Evolutionary conservation across 1,284 basidiomycete species (phyloP).

Genomic region (Ustilago trichophora): DNA sequence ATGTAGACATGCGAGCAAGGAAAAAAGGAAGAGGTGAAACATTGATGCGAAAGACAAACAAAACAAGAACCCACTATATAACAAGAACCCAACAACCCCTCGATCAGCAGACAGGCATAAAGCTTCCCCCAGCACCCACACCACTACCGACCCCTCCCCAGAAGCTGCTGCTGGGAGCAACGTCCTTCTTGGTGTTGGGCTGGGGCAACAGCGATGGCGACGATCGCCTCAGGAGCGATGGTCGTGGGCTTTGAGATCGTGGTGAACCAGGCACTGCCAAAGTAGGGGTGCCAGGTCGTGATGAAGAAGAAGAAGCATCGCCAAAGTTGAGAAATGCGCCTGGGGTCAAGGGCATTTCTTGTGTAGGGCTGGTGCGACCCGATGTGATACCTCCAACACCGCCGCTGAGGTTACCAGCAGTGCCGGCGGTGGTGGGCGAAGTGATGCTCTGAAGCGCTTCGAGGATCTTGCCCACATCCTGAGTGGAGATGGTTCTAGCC

Average conservation of each 20-base stretch:
- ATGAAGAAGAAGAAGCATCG: conserved; percentile 5
- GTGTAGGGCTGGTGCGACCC: conserved; percentile 21
- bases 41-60: not conserved
- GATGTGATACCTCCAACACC: not conserved
- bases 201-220: conserved; percentile 29
- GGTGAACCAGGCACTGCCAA: conserved; percentile 40
- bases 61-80: not conserved
- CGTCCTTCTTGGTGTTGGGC: conserved; percentile 56
- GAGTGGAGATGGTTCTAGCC: conserved; percentile 72
- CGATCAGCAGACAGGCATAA: conserved; percentile 44
- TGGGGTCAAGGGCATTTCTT: conserved; percentile 27
- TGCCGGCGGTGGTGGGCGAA: not conserved
- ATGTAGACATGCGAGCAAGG: too few relatives aligned
- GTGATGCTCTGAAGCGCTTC: conserved; percentile 79
- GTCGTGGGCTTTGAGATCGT: conserved; percentile 37
- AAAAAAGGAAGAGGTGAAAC: not conserved
- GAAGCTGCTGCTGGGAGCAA: conserved; percentile 37
- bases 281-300: conserved; percentile 40
- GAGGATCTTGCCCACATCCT: conserved; percentile 68
- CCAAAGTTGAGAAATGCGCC: conserved; percentile 41
- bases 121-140: conserved; percentile 20
- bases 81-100: not conserved
- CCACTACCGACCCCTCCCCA: conserved; percentile 48
- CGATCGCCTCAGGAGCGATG: conserved; percentile 27
- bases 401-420: not conserved